A percentile compares a stretch with the other conserved stretches of the same genome.
Evolutionary conservation across 352 stramenopile genomes (phyloP).

Genomic region (Globisporangium barbulae): DNA sequence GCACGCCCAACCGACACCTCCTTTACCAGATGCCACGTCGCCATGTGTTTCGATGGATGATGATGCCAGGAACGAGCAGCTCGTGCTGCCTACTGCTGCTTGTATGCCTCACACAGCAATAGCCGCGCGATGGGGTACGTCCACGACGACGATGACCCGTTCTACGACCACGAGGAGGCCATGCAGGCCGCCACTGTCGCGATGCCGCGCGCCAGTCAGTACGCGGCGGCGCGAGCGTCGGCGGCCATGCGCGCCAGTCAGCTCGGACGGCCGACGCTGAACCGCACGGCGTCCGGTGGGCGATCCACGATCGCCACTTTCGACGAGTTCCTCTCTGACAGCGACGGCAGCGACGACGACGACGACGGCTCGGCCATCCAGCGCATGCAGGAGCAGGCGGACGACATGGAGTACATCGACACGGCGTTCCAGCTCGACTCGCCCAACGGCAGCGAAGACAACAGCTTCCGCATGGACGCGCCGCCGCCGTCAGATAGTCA

Average conservation of each 20-base stretch:
- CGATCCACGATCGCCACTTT: constrained; percentile 27
- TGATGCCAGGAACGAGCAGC: background rate
- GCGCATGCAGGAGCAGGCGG: constrained; percentile 50
- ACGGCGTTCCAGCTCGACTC: constrained; percentile 29
- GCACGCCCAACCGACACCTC: background rate
- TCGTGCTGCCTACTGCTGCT: background rate
- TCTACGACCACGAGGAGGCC: constrained; percentile 16
- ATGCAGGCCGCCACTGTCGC: background rate
- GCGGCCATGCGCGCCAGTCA: background rate
- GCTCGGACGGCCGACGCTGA: constrained; percentile 6
- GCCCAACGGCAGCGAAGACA: constrained; percentile 8
- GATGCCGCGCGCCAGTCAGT: background rate
- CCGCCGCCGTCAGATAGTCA: background rate
- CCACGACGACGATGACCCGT: constrained; percentile 14
- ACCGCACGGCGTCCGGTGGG: constrained; percentile 16
- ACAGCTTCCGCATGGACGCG: constrained; percentile 4
- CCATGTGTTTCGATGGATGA: too few species aligned
- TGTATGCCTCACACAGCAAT: background rate
- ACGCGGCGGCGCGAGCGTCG: background rate
- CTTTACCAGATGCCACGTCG: background rate
- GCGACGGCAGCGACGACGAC: constrained; percentile 27
- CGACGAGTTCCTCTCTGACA: constrained; percentile 43
- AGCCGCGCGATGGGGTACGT: constrained; percentile 7
- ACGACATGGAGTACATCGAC: constrained; percentile 43
- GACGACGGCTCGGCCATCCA: constrained; percentile 21